Conservation (phyloP, 331 rosid species). For the Malus hybrid region DNA sequence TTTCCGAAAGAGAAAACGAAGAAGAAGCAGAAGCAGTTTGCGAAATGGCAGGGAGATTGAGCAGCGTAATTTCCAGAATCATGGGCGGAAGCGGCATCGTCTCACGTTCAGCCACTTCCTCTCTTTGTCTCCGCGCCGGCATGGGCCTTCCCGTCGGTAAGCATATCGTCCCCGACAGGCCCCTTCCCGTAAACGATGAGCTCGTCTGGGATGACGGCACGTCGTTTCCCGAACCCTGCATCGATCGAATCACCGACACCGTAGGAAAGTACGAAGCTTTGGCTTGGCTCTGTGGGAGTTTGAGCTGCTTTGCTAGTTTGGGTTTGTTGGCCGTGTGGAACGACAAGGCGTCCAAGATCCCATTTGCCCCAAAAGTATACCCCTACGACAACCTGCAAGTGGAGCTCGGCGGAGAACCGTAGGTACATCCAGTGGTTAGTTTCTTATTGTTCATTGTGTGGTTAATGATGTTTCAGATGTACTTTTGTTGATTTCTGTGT, state of each 20-base stretch:
- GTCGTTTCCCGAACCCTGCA: conserved; percentile 82
- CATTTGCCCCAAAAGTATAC: conserved; percentile 88
- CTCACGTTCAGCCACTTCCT: conserved; percentile 55
- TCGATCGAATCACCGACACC: conserved; percentile 92
- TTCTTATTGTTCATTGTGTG: neutral
- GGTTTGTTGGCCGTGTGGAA: conserved; percentile 84
- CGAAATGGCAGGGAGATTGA: conserved; percentile 66
- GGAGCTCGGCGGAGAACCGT: conserved; percentile 92
- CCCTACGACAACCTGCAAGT: conserved; percentile 85
- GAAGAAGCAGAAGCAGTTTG: neutral
- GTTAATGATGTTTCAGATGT: conserved; percentile 25
- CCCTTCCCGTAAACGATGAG: conserved; percentile 69
- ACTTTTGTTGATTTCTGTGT: conserved; percentile 20
- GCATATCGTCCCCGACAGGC: conserved; percentile 75
- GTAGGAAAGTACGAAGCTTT: conserved; percentile 97
- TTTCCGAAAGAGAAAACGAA: neutral
- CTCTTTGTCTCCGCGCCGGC: conserved; percentile 76
- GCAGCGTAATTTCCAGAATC: conserved; percentile 62
- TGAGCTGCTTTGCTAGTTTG: conserved; percentile 57
- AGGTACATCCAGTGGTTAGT: conserved; percentile 20
- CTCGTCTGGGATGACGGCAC: conserved; percentile 92
- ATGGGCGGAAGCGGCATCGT: conserved; percentile 82
- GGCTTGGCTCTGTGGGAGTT: conserved; percentile 93
- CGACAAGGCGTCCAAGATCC: conserved; percentile 81
- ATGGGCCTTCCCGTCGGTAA: conserved; percentile 90